Conservation (phyloP, 305 asterid species). For the Ilex paraguariensis region DNA sequence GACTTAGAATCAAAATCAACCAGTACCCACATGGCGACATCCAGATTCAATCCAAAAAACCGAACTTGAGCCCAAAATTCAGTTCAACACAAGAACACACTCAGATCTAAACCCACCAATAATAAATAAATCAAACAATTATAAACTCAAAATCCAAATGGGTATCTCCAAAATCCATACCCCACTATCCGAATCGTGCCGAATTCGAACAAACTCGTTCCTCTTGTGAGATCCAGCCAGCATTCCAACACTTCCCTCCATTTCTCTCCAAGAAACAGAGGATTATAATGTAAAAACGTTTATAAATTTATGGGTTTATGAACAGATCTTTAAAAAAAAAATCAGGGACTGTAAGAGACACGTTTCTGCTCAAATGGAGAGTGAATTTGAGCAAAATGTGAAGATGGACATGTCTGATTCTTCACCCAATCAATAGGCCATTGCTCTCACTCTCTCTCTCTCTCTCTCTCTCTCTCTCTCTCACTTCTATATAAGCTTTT, state of each 20-base stretch:
- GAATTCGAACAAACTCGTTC: constrained; percentile 13
- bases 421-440: constrained; percentile 30
- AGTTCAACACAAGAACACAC: not conserved
- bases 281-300: not conserved
- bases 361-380: not conserved
- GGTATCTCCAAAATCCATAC: constrained; percentile 7
- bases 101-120: constrained; percentile 10
- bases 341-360: not conserved
- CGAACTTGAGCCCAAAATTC: constrained; percentile 9
- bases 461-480: too few relatives aligned
- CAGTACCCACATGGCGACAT: too few relatives aligned
- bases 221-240: constrained; percentile 7
- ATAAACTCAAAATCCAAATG: too few relatives aligned
- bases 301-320: not conserved
- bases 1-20: too few relatives aligned
- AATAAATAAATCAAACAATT: not conserved
- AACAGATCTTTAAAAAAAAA: not conserved
- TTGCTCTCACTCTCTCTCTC: constrained; percentile 14
- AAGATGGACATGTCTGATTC: not conserved
- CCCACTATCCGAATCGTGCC: constrained; percentile 27
- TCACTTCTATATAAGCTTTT: constrained; percentile 11
- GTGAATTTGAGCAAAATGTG: not conserved
- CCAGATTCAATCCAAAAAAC: too few relatives aligned
- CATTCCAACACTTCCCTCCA: constrained; percentile 2
- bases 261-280: not conserved